These are phyloP conservation scores for Cucurbita argyrosperma DNA, from an alignment of 306 rosid genomes.

Conservation along the genomic window DNA sequence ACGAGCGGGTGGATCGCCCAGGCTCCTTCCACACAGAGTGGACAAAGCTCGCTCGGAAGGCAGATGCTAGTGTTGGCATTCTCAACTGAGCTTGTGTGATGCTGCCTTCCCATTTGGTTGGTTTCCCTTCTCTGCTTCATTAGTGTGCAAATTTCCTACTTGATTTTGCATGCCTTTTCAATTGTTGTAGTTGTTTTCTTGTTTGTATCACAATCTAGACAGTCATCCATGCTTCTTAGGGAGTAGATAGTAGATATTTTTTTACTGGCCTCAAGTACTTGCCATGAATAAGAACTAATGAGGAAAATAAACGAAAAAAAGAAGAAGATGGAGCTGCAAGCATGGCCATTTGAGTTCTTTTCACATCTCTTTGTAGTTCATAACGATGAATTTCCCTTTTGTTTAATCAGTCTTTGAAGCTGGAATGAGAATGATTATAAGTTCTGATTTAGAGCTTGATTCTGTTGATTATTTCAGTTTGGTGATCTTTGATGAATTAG, in stretches of 20 bases:
- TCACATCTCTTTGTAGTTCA: not conserved
- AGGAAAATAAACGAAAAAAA: not conserved
- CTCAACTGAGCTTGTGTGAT: slow-evolving; percentile 26
- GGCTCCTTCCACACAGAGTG: slow-evolving; percentile 86
- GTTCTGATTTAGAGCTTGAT: not conserved
- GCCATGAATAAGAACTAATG: not conserved
- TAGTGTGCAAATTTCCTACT: slow-evolving; percentile 6
- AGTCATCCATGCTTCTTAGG: slow-evolving; percentile 13
- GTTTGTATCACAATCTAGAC: slow-evolving; percentile 23
- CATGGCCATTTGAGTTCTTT: not conserved
- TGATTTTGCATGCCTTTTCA: slow-evolving; percentile 5
- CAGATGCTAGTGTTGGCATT: slow-evolving; percentile 38
- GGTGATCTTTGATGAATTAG: not conserved
- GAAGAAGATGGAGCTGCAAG: not conserved
- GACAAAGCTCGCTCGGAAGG: slow-evolving; percentile 72
- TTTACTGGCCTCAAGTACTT: not conserved
- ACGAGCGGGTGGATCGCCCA: slow-evolving; percentile 68
- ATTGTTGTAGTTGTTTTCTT: slow-evolving; percentile 6
- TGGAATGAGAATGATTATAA: not conserved
- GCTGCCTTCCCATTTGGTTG: slow-evolving; percentile 6
- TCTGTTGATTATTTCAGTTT: not conserved
- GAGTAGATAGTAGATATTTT: slow-evolving; percentile 4
- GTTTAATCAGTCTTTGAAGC: not conserved
- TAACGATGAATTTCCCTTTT: not conserved
- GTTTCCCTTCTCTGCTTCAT: slow-evolving; percentile 8